Conservation (phyloP, 1,284 basidiomycete species). For the Mycosarcoma mackinlayi region DNA sequence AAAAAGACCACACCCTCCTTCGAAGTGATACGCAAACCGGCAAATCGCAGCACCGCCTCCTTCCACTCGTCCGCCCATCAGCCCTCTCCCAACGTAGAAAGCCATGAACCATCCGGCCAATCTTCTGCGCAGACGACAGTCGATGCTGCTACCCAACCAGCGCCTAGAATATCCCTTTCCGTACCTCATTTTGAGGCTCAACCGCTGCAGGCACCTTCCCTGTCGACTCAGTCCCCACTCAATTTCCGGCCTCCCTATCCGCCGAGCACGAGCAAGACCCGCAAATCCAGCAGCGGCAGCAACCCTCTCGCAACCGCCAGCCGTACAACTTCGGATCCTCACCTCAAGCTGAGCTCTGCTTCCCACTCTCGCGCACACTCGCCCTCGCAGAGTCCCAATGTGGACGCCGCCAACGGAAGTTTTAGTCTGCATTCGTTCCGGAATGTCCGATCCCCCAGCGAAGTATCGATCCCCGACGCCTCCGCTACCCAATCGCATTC, state of each 20-base stretch:
- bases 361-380: conserved; percentile 32
- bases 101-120: conserved; percentile 6
- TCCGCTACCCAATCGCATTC: conserved; percentile 16
- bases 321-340: conserved; percentile 22
- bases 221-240: conserved; percentile 3
- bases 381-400: conserved; percentile 20
- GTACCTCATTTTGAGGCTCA: conserved; percentile 4
- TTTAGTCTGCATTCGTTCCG: conserved; percentile 51
- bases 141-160: conserved; percentile 6
- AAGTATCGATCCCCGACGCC: conserved; percentile 28
- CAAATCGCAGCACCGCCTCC: conserved; percentile 33
- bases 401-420: conserved; percentile 18
- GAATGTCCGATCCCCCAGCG: conserved; percentile 46
- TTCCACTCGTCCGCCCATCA: conserved; percentile 27
- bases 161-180: conserved; percentile 31
- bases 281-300: conserved; percentile 13
- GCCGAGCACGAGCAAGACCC: conserved; percentile 21
- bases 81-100: conserved; percentile 13
- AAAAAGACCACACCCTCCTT: conserved; percentile 38
- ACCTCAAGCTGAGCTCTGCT: conserved; percentile 14
- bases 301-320: not conserved
- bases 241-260: conserved; percentile 20
- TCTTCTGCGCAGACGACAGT: conserved; percentile 7
- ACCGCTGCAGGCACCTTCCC: not conserved
- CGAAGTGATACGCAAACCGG: conserved; percentile 48